phyloP scores from a whole-genome alignment of 805 yeast species.

The Saccharomycopsis sp. region DNA sequence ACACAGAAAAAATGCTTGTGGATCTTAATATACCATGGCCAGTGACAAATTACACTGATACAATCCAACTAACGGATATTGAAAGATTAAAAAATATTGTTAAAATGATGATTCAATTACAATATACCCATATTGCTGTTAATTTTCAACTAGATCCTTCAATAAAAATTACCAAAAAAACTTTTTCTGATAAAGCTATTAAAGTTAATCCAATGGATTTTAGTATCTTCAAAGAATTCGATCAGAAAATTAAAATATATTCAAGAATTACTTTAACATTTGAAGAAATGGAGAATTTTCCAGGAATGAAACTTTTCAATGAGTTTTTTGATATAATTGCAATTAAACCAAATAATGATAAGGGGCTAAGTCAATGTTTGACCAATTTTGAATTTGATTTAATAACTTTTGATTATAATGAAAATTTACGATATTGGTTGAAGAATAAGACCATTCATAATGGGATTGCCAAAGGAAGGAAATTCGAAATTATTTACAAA shows the following conservation, averaged over 20 bases:
- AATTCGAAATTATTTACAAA: conserved; percentile 52
- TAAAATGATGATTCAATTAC: conserved; percentile 44
- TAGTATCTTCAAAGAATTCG: conserved; percentile 22
- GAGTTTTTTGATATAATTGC: conserved; percentile 68
- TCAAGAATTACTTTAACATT: conserved; percentile 68
- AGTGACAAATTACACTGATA: conserved; percentile 32
- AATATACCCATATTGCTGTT: conserved; percentile 69
- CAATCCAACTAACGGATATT: conserved; percentile 34
- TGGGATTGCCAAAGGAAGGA: conserved; percentile 73
- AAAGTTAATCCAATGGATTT: conserved; percentile 35
- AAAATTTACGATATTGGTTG: conserved; percentile 62
- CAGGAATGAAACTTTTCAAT: conserved; percentile 35
- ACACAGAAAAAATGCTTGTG: no score
- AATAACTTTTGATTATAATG: conserved; percentile 57
- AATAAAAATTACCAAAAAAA: conserved; percentile 38
- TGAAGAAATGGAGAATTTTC: conserved; percentile 70
- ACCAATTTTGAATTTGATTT: conserved; percentile 73
- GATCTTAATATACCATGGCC: conserved; percentile 77
- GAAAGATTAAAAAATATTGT: conserved; percentile 37
- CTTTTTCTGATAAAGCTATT: conserved; percentile 20
- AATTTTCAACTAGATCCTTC: conserved; percentile 48
- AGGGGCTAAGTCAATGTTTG: conserved; percentile 64
- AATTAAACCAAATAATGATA: conserved; percentile 71
- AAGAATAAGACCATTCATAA: conserved; percentile 79
- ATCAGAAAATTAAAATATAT: conserved; percentile 37